These are phyloP conservation scores for Bretschneidera sinensis DNA, from an alignment of 345 rosid species.

Conservation along the genomic window DNA sequence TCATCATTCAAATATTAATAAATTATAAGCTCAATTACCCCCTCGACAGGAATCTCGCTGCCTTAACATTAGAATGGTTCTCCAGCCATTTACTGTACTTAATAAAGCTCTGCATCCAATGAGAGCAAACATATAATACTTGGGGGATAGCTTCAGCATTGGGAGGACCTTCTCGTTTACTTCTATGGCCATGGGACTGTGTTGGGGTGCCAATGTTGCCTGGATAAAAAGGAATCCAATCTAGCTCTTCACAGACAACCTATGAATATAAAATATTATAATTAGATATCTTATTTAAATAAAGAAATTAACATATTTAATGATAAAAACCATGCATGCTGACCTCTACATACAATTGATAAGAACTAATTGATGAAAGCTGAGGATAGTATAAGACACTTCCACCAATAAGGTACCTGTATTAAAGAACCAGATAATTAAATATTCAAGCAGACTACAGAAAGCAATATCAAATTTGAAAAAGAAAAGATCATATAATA, in stretches of 20 bases:
- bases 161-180: slow-evolving; percentile 56
- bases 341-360: slow-evolving; percentile 96
- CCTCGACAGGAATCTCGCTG: slow-evolving; percentile 73
- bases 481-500: slow-evolving; percentile 11
- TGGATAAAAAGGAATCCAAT: slow-evolving; percentile 86
- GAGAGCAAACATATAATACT: slow-evolving; percentile 71
- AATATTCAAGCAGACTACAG: slow-evolving; percentile 12
- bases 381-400: slow-evolving; percentile 91
- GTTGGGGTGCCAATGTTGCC: slow-evolving; percentile 31
- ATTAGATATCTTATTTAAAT: slow-evolving; percentile 10
- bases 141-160: slow-evolving; percentile 71
- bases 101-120: slow-evolving; percentile 92
- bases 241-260: slow-evolving; percentile 97
- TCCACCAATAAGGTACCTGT: slow-evolving; percentile 88
- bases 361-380: slow-evolving; percentile 90
- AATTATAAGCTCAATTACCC: slow-evolving; percentile 49
- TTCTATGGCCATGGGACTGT: slow-evolving; percentile 51
- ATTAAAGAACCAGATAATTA: slow-evolving; percentile 15
- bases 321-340: slow-evolving; percentile 24
- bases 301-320: slow-evolving; percentile 9
- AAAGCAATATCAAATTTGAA: slow-evolving; percentile 9
- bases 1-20: slow-evolving; percentile 1
- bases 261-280: slow-evolving; percentile 26
- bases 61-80: slow-evolving; percentile 81
- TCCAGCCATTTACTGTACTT: slow-evolving; percentile 96